Evolutionary conservation across 2,329 filamentous ascomycete genomes (phyloP), one percentile per base, ranked within the genome.

Genomic region (Pestalotiopsis sp.): DNA sequence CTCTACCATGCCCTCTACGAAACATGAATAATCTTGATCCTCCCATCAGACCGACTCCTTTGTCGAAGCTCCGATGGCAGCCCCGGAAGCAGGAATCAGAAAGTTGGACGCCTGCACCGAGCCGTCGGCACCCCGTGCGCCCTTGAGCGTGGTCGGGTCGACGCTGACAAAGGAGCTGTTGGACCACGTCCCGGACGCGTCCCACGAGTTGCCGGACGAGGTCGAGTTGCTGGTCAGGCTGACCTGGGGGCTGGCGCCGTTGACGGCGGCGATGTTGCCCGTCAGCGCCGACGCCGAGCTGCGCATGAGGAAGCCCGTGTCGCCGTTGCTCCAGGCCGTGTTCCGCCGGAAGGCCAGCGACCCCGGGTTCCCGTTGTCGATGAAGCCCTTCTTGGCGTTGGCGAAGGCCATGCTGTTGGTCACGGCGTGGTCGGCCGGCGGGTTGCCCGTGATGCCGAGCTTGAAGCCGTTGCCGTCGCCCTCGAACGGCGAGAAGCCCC

Each of bases 381-480:
- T 83, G 73, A 85, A 85, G 1, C 83, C 83, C 68, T 83, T 82
- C 31, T 77, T 77, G 36, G 77, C 76, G 71, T 84, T 85, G 20
- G 71, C 68, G 68, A 82, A 84, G 2, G 83, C 79, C 9, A 83
- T 83, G 67, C 73, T 81, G 73, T 84, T 84, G 27, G 77, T 77
- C 25, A 84, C 70, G 12, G 82, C 74, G 69, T 85, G 82, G 74
- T 82, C 79, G 5, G 81, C 81, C 2, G 82, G 76, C 12, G 77
- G 79, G 60, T 78, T 80, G 65, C 74, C 76, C n/a, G 75, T 79
- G 60, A 78, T 79, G 41, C 82, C 81, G 41, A 85, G 79, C 75
- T 85, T 83, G 78, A 84, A 82, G 20, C 82, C 81, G 70, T 84
- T 85, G 65, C 83, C 83, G 67, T 84, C 82, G 56, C 82, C 82